These are phyloP conservation scores for Alloascoidea hylecoeti DNA, from an alignment of 805 yeast genomes.

Conservation along the genomic window DNA sequence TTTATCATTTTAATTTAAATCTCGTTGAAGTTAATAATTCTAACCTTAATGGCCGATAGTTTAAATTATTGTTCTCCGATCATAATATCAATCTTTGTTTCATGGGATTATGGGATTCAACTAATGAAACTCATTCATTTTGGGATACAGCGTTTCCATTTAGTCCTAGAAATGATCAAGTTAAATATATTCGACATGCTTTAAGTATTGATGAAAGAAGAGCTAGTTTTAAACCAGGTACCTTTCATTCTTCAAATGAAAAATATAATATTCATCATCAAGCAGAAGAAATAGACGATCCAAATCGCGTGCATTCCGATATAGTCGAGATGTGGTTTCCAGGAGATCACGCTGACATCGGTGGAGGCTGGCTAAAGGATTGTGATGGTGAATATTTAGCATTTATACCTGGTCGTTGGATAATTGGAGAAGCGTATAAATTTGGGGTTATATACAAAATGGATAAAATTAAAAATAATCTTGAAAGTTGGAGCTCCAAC, in stretches of 20 bases:
- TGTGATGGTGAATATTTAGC: conserved; percentile 31
- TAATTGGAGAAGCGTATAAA: conserved; percentile 35
- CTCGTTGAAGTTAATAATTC: no score
- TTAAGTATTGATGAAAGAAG: conserved; percentile 55
- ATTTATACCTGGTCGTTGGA: conserved; percentile 45
- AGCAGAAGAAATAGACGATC: conserved; percentile 1
- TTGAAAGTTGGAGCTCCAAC: conserved; percentile 18
- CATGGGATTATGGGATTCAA: conserved; percentile 60
- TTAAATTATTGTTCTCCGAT: no score
- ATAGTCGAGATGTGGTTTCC: conserved; percentile 50
- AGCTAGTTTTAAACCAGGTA: conserved; percentile 44
- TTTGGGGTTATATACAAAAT: conserved; percentile 33
- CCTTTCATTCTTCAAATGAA: conserved; percentile 38
- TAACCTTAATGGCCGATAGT: no score
- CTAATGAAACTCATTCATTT: conserved; percentile 48
- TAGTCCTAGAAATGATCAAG: conserved; percentile 32
- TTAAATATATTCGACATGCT: conserved; percentile 52
- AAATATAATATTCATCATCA: conserved; percentile 20
- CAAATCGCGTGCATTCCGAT: conserved; percentile 12
- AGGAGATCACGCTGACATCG: conserved; percentile 57
- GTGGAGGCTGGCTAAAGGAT: conserved; percentile 52
- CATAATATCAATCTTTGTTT: conserved; percentile 35
- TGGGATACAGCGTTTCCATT: conserved; percentile 46
- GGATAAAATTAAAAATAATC: conserved; percentile 25
- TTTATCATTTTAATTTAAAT: no score